These are phyloP conservation scores for Xylariaceae sp. DNA, from an alignment of 2,329 filamentous ascomycete genomes.

Conservation along the genomic window DNA sequence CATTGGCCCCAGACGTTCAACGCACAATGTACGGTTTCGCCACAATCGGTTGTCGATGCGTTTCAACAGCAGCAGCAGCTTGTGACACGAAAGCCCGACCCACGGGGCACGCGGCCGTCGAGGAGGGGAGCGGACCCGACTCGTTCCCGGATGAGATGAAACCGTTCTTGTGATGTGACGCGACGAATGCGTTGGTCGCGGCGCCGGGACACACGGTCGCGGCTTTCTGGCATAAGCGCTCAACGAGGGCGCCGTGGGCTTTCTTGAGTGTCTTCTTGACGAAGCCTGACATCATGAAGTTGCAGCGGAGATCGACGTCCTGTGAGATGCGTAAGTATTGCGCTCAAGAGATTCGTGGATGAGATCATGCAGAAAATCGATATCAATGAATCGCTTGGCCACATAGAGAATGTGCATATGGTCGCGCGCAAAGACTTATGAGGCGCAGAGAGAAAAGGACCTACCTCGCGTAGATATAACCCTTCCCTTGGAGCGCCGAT, in stretches of 20 bases:
- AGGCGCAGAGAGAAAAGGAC: neutral
- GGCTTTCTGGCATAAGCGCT: constrained; percentile 52
- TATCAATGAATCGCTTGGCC: neutral
- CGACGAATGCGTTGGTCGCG: constrained; percentile 3
- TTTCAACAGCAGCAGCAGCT: neutral
- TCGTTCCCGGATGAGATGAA: neutral
- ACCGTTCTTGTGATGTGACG: neutral
- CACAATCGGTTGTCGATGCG: neutral
- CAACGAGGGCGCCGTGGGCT: constrained; percentile 65
- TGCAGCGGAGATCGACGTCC: constrained; percentile 79
- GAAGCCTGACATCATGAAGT: constrained; percentile 67
- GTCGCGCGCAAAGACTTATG: neutral
- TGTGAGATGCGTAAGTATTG: constrained; percentile 6
- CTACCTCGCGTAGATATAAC: constrained; percentile 67
- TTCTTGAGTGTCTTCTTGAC: constrained; percentile 79
- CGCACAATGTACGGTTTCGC: neutral
- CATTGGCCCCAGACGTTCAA: neutral
- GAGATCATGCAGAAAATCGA: neutral
- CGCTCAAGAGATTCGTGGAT: neutral
- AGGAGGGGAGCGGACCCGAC: neutral
- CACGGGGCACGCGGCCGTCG: neutral
- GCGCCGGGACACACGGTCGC: constrained; percentile 2
- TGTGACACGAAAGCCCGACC: constrained; percentile 1
- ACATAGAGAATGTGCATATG: too few species aligned
- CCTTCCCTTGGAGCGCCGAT: constrained; percentile 61